Evolutionary conservation across 2,329 filamentous ascomycete genomes (phyloP).

Genomic region (Leptographium lundbergii): DNA sequence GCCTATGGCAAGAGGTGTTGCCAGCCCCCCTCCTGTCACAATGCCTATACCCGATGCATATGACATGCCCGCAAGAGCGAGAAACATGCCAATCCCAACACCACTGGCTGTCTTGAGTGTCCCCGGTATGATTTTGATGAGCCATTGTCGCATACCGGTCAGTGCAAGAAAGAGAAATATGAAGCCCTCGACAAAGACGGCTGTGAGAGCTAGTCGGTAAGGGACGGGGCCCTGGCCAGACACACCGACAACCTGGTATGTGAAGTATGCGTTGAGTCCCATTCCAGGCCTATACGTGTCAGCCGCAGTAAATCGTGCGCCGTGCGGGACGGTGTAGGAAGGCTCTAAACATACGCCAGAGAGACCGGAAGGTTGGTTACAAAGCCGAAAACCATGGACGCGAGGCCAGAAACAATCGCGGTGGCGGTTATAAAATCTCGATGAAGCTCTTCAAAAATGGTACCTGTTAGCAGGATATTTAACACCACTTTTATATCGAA

Average conservation of each 20-base stretch:
- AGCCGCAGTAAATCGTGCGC: not conserved
- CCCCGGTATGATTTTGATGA: constrained; percentile 50
- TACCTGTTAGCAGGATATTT: not conserved
- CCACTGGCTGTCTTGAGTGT: constrained; percentile 55
- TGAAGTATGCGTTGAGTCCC: constrained; percentile 57
- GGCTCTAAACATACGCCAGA: constrained; percentile 43
- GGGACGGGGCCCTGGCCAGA: constrained; percentile 44
- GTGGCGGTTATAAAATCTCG: constrained; percentile 74
- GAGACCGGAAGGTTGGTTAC: constrained; percentile 72
- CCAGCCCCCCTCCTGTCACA: constrained; percentile 51
- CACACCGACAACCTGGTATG: constrained; percentile 52
- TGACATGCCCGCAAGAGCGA: constrained; percentile 54
- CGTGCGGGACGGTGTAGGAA: not conserved
- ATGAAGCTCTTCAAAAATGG: constrained; percentile 38
- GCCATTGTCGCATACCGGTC: constrained; percentile 61
- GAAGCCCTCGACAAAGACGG: constrained; percentile 52
- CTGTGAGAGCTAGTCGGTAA: constrained; percentile 47
- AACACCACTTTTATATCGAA: not conserved
- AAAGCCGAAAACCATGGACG: constrained; percentile 65
- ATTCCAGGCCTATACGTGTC: constrained; percentile 41
- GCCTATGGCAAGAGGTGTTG: constrained; percentile 63
- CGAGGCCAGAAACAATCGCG: constrained; percentile 63
- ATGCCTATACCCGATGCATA: constrained; percentile 75
- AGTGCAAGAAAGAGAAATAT: constrained; percentile 52
- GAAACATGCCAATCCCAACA: constrained; percentile 51